Base-by-base conservation (phyloP, 2,329 filamentous ascomycete species). In the Sphaerulina vaccinii region DNA sequence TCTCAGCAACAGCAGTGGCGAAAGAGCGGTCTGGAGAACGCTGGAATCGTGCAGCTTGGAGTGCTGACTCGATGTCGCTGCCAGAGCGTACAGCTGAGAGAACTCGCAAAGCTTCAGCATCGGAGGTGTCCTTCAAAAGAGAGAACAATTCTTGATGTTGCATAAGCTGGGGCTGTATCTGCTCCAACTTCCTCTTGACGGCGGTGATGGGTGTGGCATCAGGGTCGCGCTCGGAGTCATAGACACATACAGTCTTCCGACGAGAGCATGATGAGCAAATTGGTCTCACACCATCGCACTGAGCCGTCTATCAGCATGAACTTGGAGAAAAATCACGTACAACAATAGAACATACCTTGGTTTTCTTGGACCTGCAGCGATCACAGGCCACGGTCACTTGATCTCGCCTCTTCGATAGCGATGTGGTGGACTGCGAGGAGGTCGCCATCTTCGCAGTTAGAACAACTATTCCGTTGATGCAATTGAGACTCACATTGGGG, bases 381-480 rank as follows among this genome's bases (percentile, higher is more conserved):
- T 42, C 22, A n/a, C 40, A 42, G n/a, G 40, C 40, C 5, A 42
- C 40, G 9, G 24, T 42, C 21, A 42, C 40, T n/a, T 42, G 40
- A 11, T 27, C 40, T 3, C 40, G 40, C 16, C 15, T 21, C 22
- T 6, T 42, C 40, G 40, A 27, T 9, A 22, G 13, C 19, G 40
- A 27, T 15, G 22, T 15, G 6, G 11, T 15, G 13, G 40, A 10
- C 9, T n/a, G 9, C 27, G 27, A 32, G 27, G 27, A 9, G n/a
- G 27, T 13, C 27, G n/a, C n/a, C n/a, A n/a, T n/a, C n/a, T n/a
- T n/a, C n/a, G n/a, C n/a, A n/a, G n/a, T n/a, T n/a, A n/a, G n/a
- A n/a, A n/a, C n/a, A n/a, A n/a, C n/a, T n/a, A n/a, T n/a, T n/a
- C n/a, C n/a, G n/a, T n/a, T 32, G 27, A 32, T 10, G 27, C 27